phyloP scores from a whole-genome alignment of 768 basidiomycete genomes.

The Tricholoma hemisulphureum region DNA sequence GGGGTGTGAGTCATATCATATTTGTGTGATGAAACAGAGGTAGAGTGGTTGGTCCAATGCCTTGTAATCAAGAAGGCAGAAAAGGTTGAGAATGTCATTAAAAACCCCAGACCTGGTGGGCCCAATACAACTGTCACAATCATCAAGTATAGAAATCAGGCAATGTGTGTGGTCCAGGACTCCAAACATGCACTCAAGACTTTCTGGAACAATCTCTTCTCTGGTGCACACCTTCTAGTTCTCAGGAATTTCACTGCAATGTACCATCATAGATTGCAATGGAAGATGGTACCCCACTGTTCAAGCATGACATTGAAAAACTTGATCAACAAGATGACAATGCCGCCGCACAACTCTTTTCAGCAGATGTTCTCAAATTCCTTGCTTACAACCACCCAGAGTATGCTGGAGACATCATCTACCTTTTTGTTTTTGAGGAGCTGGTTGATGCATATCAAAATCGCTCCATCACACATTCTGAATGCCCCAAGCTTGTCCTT shows the following conservation, averaged over 20 bases:
- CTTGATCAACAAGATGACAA: slow-evolving; percentile 45
- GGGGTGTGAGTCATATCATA: slow-evolving; percentile 30
- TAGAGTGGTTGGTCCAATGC: slow-evolving; percentile 28
- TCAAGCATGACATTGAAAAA: slow-evolving; percentile 32
- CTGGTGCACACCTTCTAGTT: slow-evolving; percentile 27
- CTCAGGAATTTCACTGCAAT: slow-evolving; percentile 22
- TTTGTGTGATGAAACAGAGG: slow-evolving; percentile 35
- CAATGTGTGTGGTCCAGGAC: slow-evolving; percentile 26
- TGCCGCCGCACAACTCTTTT: slow-evolving; percentile 41
- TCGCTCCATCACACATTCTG: slow-evolving; percentile 21
- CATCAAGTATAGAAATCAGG: slow-evolving; percentile 9
- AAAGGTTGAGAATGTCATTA: slow-evolving; percentile 2
- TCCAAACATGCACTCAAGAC: slow-evolving; percentile 34
- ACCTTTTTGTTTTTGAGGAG: slow-evolving; percentile 34
- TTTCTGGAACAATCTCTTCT: slow-evolving; percentile 28
- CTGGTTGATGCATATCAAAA: slow-evolving; percentile 40
- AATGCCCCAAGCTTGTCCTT: slow-evolving; percentile 29
- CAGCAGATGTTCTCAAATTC: slow-evolving; percentile 27
- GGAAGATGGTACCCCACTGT: slow-evolving; percentile 18
- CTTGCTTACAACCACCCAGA: slow-evolving; percentile 24
- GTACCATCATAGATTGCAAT: slow-evolving; percentile 21
- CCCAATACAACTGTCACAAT: slow-evolving; percentile 6
- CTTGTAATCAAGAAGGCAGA: slow-evolving; percentile 11
- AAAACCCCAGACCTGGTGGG: neutral
- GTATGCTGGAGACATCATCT: slow-evolving; percentile 26